Base-by-base conservation (phyloP, 495 filamentous ascomycete genomes). In the Aspergillus incahuasiensis region DNA sequence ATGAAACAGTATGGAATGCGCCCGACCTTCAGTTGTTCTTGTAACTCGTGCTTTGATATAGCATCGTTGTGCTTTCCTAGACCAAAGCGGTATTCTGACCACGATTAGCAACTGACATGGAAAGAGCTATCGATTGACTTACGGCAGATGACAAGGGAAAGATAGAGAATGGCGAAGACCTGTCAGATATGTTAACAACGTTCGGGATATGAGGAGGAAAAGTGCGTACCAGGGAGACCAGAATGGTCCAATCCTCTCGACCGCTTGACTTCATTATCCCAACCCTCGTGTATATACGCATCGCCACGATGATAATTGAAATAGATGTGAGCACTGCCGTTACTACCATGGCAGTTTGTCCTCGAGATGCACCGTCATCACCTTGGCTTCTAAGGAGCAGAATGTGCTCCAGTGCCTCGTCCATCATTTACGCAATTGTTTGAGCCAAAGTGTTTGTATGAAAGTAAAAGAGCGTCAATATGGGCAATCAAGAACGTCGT, bases 161-260 rank as follows among this genome's bases (percentile, higher is more conserved):
- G 62, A 38, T 74, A 74, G 9, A 65, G 53, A 19, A 71, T 60
- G 1, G 72, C 65, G 19, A 71, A 63, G 8, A 61, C 46, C 62
- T 64, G 24, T 3, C 1, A 39, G 13, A 30, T 13, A 20, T 41
- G 11, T 57, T 43, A 55, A 30, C 32, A 43, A 16, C 16, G 5
- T 22, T 40, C 1, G 12, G 38, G 6, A 7, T 43, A 18, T 0
- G 25, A 38, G 11, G 32, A n/a, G 21, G 39, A 22, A 3, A 9
- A 6, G 2, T 48, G 9, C 65, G 12, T 57, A 70, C 63, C 60
- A 73, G 24, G 35, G 72, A 65, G 12, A 56, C 34, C 7, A 72
- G 15, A 55, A 74, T 70, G 5, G 62, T 62, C 62, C 65, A 73
- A 51, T 74, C 72, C 53, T 74, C 72, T 24, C 64, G 68, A 19